Evolutionary conservation across 306 rosid species (phyloP), one percentile per base, ranked within the genome.

Genomic region (Begonia loranthoides): DNA sequence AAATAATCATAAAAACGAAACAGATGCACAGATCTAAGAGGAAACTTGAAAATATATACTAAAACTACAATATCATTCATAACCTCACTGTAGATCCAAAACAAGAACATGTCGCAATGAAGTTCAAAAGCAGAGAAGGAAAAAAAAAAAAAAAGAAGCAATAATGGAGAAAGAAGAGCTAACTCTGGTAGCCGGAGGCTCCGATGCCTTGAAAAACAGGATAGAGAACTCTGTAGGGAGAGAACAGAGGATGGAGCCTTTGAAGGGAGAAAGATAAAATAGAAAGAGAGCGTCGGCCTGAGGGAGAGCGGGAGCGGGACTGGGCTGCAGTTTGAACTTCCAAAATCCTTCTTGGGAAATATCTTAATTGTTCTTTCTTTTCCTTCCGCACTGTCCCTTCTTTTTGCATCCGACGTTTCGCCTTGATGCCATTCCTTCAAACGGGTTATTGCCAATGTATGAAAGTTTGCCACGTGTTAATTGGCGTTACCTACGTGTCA

Each of bases 231-330:
- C 54, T 13, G 34, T 11, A 36, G 6, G 41, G 33, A 28, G 47
- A 38, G 51, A 61, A n/a, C n/a, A n/a, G n/a, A n/a, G n/a, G n/a
- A n/a, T 39, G n/a, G 50, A 55, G 63, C 45, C 51, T 6, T 13
- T 16, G 52, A 39, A 70, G 13, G 2, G 46, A 39, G 68, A 34
- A 45, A 44, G 51, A 41, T 9, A 34, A 64, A n/a, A 34, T 56
- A 60, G 61, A 33, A 63, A 8, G 55, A 12, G 64, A 2, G 54
- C 39, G 69, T 56, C 24, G 70, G 54, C 66, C 65, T 62, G 71
- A 50, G 59, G 5, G 65, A 41, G 68, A 59, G 71, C 62, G 81
- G 60, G 65, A 66, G 94, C 87, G 94, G 90, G 90, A 76, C 66
- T 58, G 50, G 46, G 57, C 22, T 52, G 66, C 70, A 59, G 76